A percentile compares a stretch with the other conserved stretches of the same genome.
phyloP scores from a whole-genome alignment of 2,329 filamentous ascomycete species.

The Bretziella fagacearum region DNA sequence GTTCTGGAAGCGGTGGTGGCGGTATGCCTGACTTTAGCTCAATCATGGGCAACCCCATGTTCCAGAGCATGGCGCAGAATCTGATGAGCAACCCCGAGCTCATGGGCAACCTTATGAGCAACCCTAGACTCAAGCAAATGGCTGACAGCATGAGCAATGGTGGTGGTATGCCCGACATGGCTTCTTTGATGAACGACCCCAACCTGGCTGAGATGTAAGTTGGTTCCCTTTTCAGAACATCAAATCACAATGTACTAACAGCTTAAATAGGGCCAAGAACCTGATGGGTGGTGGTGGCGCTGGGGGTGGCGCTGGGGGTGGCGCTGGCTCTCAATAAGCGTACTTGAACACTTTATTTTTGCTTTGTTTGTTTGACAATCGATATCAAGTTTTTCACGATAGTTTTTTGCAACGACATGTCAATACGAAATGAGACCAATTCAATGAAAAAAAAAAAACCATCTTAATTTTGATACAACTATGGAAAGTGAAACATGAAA shows the following conservation, averaged over 20 bases:
- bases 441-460: too few relatives aligned
- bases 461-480: not conserved
- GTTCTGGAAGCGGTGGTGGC: slow-evolving; percentile 49
- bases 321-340: slow-evolving; percentile 16
- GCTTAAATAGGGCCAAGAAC: slow-evolving; percentile 25
- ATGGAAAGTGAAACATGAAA: not conserved
- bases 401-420: too few relatives aligned
- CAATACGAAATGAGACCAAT: too few relatives aligned
- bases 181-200: slow-evolving; percentile 77
- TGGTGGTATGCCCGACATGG: slow-evolving; percentile 74
- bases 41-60: slow-evolving; percentile 98
- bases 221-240: not conserved
- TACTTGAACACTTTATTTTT: not conserved
- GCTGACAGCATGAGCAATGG: slow-evolving; percentile 59
- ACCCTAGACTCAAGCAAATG: slow-evolving; percentile 78
- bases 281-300: slow-evolving; percentile 29
- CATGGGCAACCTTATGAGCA: slow-evolving; percentile 86
- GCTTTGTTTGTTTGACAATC: too few relatives aligned
- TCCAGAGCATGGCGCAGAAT: slow-evolving; percentile 90
- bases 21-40: slow-evolving; percentile 76
- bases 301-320: slow-evolving; percentile 18
- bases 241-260: not conserved
- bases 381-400: too few relatives aligned
- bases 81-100: slow-evolving; percentile 93
- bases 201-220: slow-evolving; percentile 85